These are phyloP conservation scores for Tolypocladium nubicola DNA, from an alignment of 2,329 filamentous ascomycete genomes.

Conservation along the genomic window DNA sequence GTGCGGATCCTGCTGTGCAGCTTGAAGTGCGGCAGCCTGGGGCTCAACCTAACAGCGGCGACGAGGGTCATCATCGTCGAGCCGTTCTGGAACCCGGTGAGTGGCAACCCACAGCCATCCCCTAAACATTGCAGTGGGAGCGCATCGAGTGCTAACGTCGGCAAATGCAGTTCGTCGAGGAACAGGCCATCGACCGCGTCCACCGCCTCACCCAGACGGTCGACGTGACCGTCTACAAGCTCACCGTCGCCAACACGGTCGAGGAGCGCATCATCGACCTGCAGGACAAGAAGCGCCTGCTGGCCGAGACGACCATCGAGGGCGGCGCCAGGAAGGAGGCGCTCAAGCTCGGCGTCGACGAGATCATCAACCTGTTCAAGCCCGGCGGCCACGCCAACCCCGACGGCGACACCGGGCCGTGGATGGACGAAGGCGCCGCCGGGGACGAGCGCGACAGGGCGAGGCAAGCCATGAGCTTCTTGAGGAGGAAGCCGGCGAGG, in stretches of 20 bases:
- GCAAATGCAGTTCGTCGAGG: conserved; percentile 72
- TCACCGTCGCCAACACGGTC: conserved; percentile 77
- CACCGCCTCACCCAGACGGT: conserved; percentile 96
- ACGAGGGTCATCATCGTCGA: conserved; percentile 90
- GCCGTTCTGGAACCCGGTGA: conserved; percentile 93
- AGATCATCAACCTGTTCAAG: conserved; percentile 85
- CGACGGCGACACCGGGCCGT: conserved; percentile 19
- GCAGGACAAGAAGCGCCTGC: conserved; percentile 83
- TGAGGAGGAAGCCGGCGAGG: conserved; percentile 18
- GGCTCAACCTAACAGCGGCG: conserved; percentile 88
- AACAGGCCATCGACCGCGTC: conserved; percentile 96
- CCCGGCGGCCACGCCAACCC: conserved; percentile 37
- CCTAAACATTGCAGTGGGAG: not conserved
- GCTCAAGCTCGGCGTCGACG: conserved; percentile 81
- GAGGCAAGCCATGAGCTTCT: conserved; percentile 11
- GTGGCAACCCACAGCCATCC: conserved; percentile 16
- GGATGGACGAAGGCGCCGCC: conserved; percentile 4
- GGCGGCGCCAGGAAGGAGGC: conserved; percentile 60
- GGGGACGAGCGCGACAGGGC: conserved; percentile 10
- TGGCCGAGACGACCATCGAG: conserved; percentile 89
- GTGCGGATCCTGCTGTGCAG: conserved; percentile 85
- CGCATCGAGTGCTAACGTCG: conserved; percentile 2
- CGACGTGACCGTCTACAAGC: conserved; percentile 89
- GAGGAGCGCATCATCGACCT: conserved; percentile 92
- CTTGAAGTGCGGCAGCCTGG: conserved; percentile 85